Evolutionary conservation across 148 eudicot genomes (phyloP).

Genomic region (Agrostemma githago): DNA sequence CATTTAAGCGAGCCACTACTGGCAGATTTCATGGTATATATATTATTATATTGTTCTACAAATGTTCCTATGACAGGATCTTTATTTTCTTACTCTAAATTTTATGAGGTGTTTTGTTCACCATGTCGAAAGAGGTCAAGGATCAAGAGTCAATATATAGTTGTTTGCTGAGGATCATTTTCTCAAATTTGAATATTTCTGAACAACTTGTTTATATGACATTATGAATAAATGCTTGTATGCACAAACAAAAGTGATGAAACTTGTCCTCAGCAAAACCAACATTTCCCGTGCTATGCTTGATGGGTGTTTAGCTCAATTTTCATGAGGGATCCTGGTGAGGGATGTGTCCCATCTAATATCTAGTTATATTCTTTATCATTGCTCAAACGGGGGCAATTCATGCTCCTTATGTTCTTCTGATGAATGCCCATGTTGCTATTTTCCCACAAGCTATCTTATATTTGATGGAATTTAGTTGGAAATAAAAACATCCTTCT

Average conservation of each 20-base stretch:
- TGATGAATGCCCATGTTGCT: background rate
- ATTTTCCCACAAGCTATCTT: background rate
- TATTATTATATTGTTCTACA: background rate
- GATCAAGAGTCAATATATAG: background rate
- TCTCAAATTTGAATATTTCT: background rate
- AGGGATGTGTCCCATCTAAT: background rate
- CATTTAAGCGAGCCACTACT: background rate
- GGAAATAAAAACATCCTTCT: too few relatives aligned
- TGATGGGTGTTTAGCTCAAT: background rate
- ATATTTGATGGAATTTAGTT: too few relatives aligned
- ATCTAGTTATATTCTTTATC: background rate
- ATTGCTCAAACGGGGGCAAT: background rate
- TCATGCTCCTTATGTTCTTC: background rate
- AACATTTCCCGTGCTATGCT: background rate
- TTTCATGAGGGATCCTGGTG: background rate
- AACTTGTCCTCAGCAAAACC: conserved; percentile 5
- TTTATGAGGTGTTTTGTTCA: background rate
- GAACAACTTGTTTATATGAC: conserved; percentile 6
- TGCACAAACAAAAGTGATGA: conserved; percentile 14
- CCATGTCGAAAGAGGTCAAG: background rate
- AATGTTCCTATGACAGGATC: background rate
- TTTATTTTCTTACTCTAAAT: background rate
- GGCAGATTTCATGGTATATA: background rate
- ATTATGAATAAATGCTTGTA: conserved; percentile 9
- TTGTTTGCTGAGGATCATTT: background rate